phyloP scores from a whole-genome alignment of 331 rosid genomes.

The Acacia concinna region DNA sequence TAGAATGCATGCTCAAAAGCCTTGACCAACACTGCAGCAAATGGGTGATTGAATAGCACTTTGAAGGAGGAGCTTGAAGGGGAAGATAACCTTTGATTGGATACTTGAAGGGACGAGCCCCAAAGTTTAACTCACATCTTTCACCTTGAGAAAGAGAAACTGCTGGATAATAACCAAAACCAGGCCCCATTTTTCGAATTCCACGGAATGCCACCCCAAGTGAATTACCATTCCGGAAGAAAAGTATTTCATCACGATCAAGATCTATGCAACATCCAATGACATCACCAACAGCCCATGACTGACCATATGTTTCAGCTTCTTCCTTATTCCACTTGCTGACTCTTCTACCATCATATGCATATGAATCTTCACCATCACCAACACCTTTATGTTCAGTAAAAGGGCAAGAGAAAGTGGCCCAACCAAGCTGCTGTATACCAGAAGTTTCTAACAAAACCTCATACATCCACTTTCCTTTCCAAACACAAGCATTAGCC shows the following conservation, averaged over 20 bases:
- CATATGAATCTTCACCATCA: constrained; percentile 91
- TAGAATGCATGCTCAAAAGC: constrained; percentile 70
- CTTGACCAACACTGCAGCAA: constrained; percentile 82
- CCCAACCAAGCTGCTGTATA: constrained; percentile 97
- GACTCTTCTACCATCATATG: constrained; percentile 92
- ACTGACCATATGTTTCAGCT: constrained; percentile 79
- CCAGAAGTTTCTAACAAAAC: constrained; percentile 88
- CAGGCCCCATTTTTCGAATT: constrained; percentile 80
- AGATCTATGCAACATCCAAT: constrained; percentile 98
- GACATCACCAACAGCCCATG: constrained; percentile 95
- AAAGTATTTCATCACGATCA: constrained; percentile 72
- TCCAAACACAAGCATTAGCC: constrained; percentile 83
- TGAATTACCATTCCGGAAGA: constrained; percentile 82
- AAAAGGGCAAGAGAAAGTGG: constrained; percentile 86
- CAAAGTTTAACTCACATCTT: constrained; percentile 89
- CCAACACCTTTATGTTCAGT: constrained; percentile 93
- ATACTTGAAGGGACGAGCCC: constrained; percentile 78
- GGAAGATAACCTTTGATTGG: constrained; percentile 84
- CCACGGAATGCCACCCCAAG: constrained; percentile 91
- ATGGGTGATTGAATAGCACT: constrained; percentile 45
- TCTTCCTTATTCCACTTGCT: constrained; percentile 92
- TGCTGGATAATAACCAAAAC: constrained; percentile 88
- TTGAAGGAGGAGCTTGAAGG: constrained; percentile 69
- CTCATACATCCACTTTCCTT: constrained; percentile 99
- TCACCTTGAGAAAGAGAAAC: constrained; percentile 94